phyloP scores from a whole-genome alignment of 1,139 yeast species.

The Blastobotrys malaysiensis region DNA sequence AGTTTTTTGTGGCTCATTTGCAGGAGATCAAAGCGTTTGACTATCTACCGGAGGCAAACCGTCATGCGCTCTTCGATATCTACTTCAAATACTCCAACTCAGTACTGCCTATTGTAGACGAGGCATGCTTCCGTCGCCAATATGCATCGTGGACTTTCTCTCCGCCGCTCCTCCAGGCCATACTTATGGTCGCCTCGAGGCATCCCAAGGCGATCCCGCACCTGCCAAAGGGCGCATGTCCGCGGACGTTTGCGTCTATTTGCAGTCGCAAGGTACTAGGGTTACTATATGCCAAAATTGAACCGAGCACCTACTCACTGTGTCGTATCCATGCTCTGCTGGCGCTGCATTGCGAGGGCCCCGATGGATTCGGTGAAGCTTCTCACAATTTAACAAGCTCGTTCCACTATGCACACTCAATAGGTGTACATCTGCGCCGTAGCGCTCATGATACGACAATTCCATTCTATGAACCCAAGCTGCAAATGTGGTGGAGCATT shows the following conservation, averaged over 20 bases:
- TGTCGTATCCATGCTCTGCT: constrained; percentile 32
- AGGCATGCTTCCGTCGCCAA: constrained; percentile 9
- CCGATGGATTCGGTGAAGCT: constrained; percentile 34
- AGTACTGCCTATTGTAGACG: constrained; percentile 53
- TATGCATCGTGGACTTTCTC: constrained; percentile 15
- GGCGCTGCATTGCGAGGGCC: constrained; percentile 29
- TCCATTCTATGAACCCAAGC: constrained; percentile 12
- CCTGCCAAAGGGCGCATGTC: constrained; percentile 14
- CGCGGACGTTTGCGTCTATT: constrained; percentile 23
- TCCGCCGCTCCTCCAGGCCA: constrained; percentile 19
- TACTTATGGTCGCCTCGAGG: constrained; percentile 22
- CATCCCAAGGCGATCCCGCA: constrained; percentile 17
- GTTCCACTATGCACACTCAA: constrained; percentile 32
- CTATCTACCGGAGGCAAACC: constrained; percentile 47
- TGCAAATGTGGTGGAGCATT: constrained; percentile 35
- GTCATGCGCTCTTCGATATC: constrained; percentile 47
- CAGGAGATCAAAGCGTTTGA: constrained; percentile 41
- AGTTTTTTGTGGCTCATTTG: constrained; percentile 16
- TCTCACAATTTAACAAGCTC: constrained; percentile 33
- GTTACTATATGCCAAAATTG: constrained; percentile 40
- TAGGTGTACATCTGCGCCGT: constrained; percentile 34
- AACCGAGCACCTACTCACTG: constrained; percentile 37
- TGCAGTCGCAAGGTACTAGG: constrained; percentile 35
- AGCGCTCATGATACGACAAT: constrained; percentile 12
- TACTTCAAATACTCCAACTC: constrained; percentile 58